These are phyloP conservation scores for Mantamonas sphyraenae DNA, from an alignment of 78 protist genomes.

Conservation along the genomic window DNA sequence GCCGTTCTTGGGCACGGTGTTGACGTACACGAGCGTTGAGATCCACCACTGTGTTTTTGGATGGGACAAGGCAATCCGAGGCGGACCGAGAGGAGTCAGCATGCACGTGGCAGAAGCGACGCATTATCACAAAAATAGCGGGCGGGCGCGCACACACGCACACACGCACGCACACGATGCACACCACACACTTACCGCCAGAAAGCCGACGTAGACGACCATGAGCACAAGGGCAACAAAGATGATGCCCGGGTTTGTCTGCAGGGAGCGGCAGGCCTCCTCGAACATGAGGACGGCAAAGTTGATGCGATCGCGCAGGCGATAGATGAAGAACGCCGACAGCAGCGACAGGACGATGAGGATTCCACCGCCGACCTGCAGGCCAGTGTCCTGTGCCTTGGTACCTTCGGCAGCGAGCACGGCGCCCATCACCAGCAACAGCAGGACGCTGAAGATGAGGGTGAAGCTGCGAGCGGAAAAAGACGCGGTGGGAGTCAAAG, in stretches of 20 bases:
- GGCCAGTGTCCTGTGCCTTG: not conserved
- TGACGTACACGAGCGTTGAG: not conserved
- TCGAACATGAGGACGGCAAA: not conserved
- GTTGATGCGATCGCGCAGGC: not conserved
- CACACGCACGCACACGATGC: too few relatives aligned
- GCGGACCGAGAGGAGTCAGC: too few relatives aligned
- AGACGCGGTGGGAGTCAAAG: too few relatives aligned
- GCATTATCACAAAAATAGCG: too few relatives aligned
- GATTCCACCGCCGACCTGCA: not conserved
- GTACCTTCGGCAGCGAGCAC: not conserved
- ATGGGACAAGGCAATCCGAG: too few relatives aligned
- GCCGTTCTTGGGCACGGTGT: not conserved
- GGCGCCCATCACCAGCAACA: not conserved
- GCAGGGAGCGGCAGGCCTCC: not conserved
- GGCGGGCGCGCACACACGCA: too few relatives aligned
- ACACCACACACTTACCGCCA: too few relatives aligned
- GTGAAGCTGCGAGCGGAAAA: too few relatives aligned
- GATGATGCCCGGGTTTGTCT: not conserved
- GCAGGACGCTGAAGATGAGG: not conserved
- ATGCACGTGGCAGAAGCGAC: too few relatives aligned
- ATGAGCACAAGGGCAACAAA: not conserved
- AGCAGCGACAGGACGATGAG: not conserved
- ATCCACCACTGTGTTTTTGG: too few relatives aligned
- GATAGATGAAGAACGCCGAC: not conserved
- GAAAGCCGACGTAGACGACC: not conserved